These are phyloP conservation scores for Trichoderma breve DNA, from an alignment of 2,329 filamentous ascomycete genomes.

Conservation along the genomic window DNA sequence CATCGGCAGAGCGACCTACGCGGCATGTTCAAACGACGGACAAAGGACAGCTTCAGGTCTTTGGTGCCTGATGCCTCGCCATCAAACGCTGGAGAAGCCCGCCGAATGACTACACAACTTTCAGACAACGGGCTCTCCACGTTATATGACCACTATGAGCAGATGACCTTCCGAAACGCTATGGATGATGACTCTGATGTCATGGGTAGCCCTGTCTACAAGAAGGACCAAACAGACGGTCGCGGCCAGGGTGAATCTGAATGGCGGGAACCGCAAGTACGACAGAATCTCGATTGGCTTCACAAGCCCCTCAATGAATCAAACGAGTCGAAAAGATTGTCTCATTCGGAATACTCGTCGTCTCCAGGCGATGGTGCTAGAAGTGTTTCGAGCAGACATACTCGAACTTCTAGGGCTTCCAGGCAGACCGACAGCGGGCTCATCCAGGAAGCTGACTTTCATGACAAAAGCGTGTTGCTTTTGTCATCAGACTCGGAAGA, in stretches of 20 bases:
- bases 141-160: slow-evolving; percentile 59
- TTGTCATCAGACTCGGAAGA: slow-evolving; percentile 59
- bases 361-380: slow-evolving; percentile 43
- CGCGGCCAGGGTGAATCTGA: slow-evolving; percentile 8
- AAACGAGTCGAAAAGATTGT: slow-evolving; percentile 25
- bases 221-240: not conserved
- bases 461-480: slow-evolving; percentile 55
- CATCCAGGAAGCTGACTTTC: slow-evolving; percentile 50
- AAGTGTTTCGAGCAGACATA: slow-evolving; percentile 56
- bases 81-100: slow-evolving; percentile 30
- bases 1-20: slow-evolving; percentile 27
- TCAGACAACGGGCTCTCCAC: slow-evolving; percentile 43
- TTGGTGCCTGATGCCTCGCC: slow-evolving; percentile 25
- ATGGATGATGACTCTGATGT: slow-evolving; percentile 29
- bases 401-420: slow-evolving; percentile 53
- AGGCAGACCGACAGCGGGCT: slow-evolving; percentile 48
- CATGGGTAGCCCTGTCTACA: not conserved
- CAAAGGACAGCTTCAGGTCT: slow-evolving; percentile 37
- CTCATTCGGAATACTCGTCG: slow-evolving; percentile 29
- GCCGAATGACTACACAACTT: slow-evolving; percentile 17
- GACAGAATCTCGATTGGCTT: slow-evolving; percentile 19
- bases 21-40: slow-evolving; percentile 36
- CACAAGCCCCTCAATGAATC: slow-evolving; percentile 6
- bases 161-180: slow-evolving; percentile 50
- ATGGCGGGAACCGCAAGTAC: slow-evolving; percentile 11